phyloP scores from a whole-genome alignment of 371 early-diverging fungal genomes.

The Apophysomyces trapeziformis region DNA sequence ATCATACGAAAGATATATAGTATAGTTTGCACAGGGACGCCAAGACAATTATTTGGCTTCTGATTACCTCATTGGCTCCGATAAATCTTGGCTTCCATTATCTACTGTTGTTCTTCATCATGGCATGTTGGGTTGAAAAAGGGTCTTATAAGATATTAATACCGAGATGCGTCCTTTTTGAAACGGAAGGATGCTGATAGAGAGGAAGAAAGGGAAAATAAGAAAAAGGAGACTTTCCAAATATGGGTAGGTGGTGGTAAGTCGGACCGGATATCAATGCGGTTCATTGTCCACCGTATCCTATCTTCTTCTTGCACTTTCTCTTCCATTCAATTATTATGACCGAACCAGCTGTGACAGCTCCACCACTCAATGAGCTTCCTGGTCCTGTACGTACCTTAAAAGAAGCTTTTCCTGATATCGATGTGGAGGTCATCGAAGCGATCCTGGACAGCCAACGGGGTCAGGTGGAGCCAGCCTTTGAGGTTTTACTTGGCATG shows the following conservation, averaged over 20 bases:
- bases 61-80: not conserved
- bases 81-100: too few species aligned
- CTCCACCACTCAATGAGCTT: constrained; percentile 1
- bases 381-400: constrained; percentile 28
- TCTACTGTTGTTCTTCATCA: too few species aligned
- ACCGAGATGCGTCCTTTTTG: too few species aligned
- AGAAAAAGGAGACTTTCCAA: not conserved
- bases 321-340: not conserved
- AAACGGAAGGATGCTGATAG: too few species aligned
- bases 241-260: not conserved
- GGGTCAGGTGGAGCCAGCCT: constrained; percentile 39
- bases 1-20: too few species aligned
- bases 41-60: constrained; percentile 4
- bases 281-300: not conserved
- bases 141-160: too few species aligned
- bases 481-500: constrained; percentile 47
- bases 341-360: constrained; percentile 1
- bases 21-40: not conserved
- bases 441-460: constrained; percentile 44
- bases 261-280: constrained; percentile 1
- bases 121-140: too few species aligned
- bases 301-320: not conserved
- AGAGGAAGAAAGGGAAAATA: not conserved
- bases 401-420: constrained; percentile 55
- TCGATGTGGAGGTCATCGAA: constrained; percentile 50